Evolutionary conservation across 2,329 filamentous ascomycete genomes (phyloP).

Genomic region (Colletotrichum lentis): DNA sequence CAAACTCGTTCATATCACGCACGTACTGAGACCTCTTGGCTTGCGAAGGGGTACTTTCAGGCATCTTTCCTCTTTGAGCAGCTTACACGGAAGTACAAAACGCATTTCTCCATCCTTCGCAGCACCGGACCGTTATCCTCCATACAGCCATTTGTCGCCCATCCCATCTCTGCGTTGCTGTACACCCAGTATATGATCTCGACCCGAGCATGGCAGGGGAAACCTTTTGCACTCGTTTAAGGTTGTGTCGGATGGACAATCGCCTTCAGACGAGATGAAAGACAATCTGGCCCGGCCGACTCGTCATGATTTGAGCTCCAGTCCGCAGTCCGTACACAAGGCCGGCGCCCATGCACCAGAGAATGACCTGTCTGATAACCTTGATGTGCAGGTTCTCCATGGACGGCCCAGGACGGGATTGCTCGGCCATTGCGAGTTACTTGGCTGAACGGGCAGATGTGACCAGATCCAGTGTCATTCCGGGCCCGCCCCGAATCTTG

Average conservation of each 20-base stretch:
- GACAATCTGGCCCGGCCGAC: neutral
- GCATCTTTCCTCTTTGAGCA: neutral
- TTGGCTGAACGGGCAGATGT: neutral
- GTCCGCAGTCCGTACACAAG: neutral
- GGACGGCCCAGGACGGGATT: neutral
- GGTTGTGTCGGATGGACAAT: neutral
- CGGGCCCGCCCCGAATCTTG: constrained; percentile 16
- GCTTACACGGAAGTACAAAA: neutral
- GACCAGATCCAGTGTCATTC: constrained; percentile 16
- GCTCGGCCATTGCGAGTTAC: constrained; percentile 1
- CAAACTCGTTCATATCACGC: neutral
- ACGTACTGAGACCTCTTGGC: neutral
- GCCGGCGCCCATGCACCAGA: neutral
- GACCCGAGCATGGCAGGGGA: neutral
- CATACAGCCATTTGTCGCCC: neutral
- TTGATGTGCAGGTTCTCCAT: neutral
- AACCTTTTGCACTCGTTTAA: neutral
- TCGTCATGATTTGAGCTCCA: constrained; percentile 1
- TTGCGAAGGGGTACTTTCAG: neutral
- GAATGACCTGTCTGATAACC: neutral
- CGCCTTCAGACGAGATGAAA: constrained; percentile 9
- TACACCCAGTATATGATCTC: too few species aligned
- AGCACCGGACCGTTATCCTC: too few species aligned
- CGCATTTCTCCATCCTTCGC: too few species aligned
- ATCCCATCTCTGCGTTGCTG: neutral